A percentile compares a stretch with the other conserved stretches of the same genome.
phyloP scores from a whole-genome alignment of 1,284 basidiomycete genomes.

The Blastosporella zonata region DNA sequence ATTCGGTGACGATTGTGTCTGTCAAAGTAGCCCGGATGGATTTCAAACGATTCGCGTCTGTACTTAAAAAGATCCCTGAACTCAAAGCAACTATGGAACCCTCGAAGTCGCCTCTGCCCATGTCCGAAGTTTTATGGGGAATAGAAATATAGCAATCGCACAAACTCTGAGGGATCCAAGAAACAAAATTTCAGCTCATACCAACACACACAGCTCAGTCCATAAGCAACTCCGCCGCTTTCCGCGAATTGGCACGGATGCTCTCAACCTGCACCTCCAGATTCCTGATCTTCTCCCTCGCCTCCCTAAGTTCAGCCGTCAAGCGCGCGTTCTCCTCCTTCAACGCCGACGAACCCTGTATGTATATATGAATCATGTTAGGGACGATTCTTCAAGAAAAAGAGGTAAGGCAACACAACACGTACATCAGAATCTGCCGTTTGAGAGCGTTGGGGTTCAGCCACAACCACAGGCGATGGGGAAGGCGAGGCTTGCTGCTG shows the following conservation, averaged over 20 bases:
- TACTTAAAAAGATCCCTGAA: too few species aligned
- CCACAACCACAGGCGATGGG: slow-evolving; percentile 3
- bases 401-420: not conserved
- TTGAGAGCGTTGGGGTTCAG: slow-evolving; percentile 23
- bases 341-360: slow-evolving; percentile 17
- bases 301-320: slow-evolving; percentile 66
- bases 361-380: too few species aligned
- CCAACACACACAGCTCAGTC: too few species aligned
- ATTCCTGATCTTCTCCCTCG: slow-evolving; percentile 74
- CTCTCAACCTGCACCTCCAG: slow-evolving; percentile 82
- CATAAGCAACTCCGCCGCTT: slow-evolving; percentile 59
- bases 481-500: slow-evolving; percentile 12
- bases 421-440: slow-evolving; percentile 20
- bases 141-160: too few species aligned
- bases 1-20: too few species aligned
- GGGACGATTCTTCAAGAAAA: not conserved
- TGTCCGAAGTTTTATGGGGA: too few species aligned
- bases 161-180: too few species aligned
- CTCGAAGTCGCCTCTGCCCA: too few species aligned
- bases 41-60: too few species aligned
- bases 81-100: too few species aligned
- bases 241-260: slow-evolving; percentile 69
- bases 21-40: too few species aligned
- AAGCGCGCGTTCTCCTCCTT: slow-evolving; percentile 62
- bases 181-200: too few species aligned